Conservation (phyloP, 495 filamentous ascomycete species). For the Cetradonia linearis region DNA sequence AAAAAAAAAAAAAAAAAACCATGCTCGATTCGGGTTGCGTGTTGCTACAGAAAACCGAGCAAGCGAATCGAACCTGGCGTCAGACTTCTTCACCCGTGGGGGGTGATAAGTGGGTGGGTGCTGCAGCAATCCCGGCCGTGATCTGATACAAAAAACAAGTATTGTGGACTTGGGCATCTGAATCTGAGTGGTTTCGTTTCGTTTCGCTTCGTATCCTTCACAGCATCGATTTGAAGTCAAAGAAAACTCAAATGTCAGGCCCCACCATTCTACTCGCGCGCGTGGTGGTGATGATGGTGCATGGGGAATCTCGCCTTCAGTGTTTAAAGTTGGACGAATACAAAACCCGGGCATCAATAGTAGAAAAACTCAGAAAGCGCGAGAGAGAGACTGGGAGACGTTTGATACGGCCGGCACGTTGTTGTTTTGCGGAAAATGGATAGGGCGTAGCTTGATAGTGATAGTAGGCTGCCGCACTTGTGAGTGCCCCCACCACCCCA, state of each 20-base stretch:
- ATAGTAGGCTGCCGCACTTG: too few relatives aligned
- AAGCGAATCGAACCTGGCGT: too few relatives aligned
- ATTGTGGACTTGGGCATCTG: too few relatives aligned
- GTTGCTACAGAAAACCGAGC: not conserved
- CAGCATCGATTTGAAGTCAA: too few relatives aligned
- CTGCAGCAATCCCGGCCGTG: not conserved
- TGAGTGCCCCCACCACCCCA: slow-evolving; percentile 1
- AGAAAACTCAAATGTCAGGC: not conserved
- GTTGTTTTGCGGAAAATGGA: too few relatives aligned
- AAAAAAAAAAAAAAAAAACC: not conserved
- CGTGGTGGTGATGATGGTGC: not conserved
- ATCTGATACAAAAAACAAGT: not conserved
- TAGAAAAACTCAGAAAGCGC: not conserved
- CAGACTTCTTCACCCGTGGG: too few relatives aligned
- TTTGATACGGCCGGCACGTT: too few relatives aligned
- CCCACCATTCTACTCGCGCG: not conserved
- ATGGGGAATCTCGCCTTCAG: too few relatives aligned
- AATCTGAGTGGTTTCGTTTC: not conserved
- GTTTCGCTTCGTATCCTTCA: too few relatives aligned
- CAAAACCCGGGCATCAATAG: not conserved
- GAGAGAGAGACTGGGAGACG: too few relatives aligned
- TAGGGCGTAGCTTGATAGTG: too few relatives aligned
- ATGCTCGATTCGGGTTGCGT: not conserved
- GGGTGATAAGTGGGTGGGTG: not conserved
- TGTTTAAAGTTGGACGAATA: not conserved